A percentile compares a stretch with the other conserved stretches of the same genome.
These are phyloP conservation scores for Phyllachora maydis DNA, from an alignment of 2,329 filamentous ascomycete species.

Conservation along the genomic window DNA sequence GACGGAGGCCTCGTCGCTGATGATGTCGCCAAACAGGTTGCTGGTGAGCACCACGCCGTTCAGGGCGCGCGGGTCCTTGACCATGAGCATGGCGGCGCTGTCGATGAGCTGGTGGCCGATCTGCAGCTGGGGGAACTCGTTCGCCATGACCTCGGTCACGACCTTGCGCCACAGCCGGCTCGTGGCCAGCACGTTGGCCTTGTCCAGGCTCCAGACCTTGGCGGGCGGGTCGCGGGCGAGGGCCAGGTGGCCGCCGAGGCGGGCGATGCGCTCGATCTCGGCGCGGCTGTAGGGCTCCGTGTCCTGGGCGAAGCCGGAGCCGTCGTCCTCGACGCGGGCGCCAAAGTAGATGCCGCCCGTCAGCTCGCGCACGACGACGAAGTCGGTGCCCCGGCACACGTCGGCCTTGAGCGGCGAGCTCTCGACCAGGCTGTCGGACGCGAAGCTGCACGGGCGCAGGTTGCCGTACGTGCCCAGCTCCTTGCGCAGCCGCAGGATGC, in stretches of 20 bases:
- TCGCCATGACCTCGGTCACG: slow-evolving; percentile 63
- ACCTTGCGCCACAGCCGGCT: slow-evolving; percentile 77
- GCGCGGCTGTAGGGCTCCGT: slow-evolving; percentile 67
- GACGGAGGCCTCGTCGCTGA: slow-evolving; percentile 84
- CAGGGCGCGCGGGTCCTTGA: slow-evolving; percentile 74
- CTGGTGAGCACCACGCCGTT: slow-evolving; percentile 86
- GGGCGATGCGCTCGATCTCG: slow-evolving; percentile 76
- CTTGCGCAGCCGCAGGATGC: slow-evolving; percentile 76
- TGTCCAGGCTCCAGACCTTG: slow-evolving; percentile 75
- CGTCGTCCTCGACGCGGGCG: slow-evolving; percentile 62
- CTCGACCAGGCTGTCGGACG: slow-evolving; percentile 65
- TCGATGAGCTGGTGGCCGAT: slow-evolving; percentile 85
- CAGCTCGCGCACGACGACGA: slow-evolving; percentile 81
- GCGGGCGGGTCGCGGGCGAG: slow-evolving; percentile 54
- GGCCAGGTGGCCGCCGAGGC: slow-evolving; percentile 65
- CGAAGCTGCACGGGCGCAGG: slow-evolving; percentile 90
- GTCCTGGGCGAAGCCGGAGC: slow-evolving; percentile 56
- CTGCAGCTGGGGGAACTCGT: slow-evolving; percentile 75
- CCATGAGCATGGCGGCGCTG: slow-evolving; percentile 91
- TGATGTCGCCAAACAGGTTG: slow-evolving; percentile 93
- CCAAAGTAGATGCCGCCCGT: slow-evolving; percentile 94
- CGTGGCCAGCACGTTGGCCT: slow-evolving; percentile 90
- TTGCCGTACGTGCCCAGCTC: slow-evolving; percentile 90
- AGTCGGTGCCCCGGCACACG: slow-evolving; percentile 72
- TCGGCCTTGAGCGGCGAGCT: slow-evolving; percentile 72